A percentile compares a stretch with the other conserved stretches of the same genome.
phyloP scores from a whole-genome alignment of 2,329 filamentous ascomycete genomes.

The Elsinoe arachidis region DNA sequence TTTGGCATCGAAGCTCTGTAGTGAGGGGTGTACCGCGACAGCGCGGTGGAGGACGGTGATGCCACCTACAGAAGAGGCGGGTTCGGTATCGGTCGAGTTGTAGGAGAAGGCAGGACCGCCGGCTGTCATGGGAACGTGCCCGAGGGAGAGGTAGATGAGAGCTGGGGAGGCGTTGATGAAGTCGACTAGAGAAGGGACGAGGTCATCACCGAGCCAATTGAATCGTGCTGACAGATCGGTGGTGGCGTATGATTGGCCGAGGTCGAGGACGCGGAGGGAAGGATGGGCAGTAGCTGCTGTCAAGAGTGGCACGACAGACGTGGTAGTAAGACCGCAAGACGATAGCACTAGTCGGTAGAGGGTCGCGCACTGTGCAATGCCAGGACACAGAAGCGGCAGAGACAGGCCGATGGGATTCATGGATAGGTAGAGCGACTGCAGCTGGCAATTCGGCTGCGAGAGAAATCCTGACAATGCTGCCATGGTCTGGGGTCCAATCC shows the following conservation, averaged over 20 bases:
- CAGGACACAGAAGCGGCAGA: constrained; percentile 20
- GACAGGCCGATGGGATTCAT: constrained; percentile 28
- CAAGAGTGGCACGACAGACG: constrained; percentile 33
- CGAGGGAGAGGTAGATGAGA: constrained; percentile 38
- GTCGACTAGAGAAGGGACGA: constrained; percentile 27
- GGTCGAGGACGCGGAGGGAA: constrained; percentile 33
- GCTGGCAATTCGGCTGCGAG: constrained; percentile 20
- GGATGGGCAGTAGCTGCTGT: constrained; percentile 30
- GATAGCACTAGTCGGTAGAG: constrained; percentile 31
- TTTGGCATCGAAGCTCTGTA: constrained; percentile 33
- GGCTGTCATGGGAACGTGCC: constrained; percentile 29
- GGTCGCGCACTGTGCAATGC: constrained; percentile 20
- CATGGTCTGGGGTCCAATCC: constrained; percentile 23
- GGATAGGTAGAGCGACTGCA: constrained; percentile 27
- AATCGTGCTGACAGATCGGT: constrained; percentile 38
- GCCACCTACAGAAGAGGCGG: constrained; percentile 18
- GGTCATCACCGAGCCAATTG: constrained; percentile 39
- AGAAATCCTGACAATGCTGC: constrained; percentile 24
- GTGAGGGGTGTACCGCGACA: constrained; percentile 25
- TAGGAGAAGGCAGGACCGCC: constrained; percentile 3
- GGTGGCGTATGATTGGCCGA: constrained; percentile 42
- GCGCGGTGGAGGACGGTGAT: constrained; percentile 25
- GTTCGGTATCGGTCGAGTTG: constrained; percentile 12
- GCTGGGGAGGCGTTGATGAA: constrained; percentile 28
- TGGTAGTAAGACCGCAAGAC: constrained; percentile 37